Evolutionary conservation across 495 filamentous ascomycete genomes (phyloP), one percentile per base, ranked within the genome.

Genomic region (Talaromyces nanjingensis): DNA sequence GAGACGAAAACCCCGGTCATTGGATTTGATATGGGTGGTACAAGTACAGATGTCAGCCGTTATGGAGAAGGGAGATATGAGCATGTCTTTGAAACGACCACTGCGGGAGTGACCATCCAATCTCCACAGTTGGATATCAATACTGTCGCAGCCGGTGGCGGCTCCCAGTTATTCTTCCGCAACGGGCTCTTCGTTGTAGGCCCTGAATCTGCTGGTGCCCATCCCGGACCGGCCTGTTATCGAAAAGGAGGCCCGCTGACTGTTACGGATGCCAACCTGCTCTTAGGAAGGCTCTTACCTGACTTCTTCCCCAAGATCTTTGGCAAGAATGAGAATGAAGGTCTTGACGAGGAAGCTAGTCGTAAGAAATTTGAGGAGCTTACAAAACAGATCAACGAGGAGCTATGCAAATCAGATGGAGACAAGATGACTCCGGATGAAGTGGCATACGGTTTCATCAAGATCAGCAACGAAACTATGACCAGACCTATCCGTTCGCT

Each of bases 381-480:
- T 34, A 82, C 91, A 0, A 81, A 87, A 12, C 77, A 88, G 65
- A 87, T 96, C 63, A 90, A 92, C 65, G 78, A 80, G 65, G 86
- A 90, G 85, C 49, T 77, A 11, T 33, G 22, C 47, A 70, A 71
- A 20, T 66, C 66, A 8, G 70, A 85, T 20, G 79, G 68, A 29
- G 74, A 86, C 12, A 89, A 88, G 58, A 91, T 93, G 88, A 87
- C 79, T 6, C 69, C 86, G 3, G 91, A 96, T 66, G 91, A 94
- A 70, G 88, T 93, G 11, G 91, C 91, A 0, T 89, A 91, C 68
- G 89, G 89, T 0, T 97, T 97, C 74, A 84, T 96, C 66, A 89
- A 91, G 49, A 91, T 98, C 62, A 93, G 94, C 3, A 97, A 98
- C 65, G 93, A 97, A 76, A 88, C 91, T 20, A 98, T 98, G 94